These are phyloP conservation scores for Hanseniaspora lachancei DNA, from an alignment of 805 yeast genomes.

Conservation along the genomic window DNA sequence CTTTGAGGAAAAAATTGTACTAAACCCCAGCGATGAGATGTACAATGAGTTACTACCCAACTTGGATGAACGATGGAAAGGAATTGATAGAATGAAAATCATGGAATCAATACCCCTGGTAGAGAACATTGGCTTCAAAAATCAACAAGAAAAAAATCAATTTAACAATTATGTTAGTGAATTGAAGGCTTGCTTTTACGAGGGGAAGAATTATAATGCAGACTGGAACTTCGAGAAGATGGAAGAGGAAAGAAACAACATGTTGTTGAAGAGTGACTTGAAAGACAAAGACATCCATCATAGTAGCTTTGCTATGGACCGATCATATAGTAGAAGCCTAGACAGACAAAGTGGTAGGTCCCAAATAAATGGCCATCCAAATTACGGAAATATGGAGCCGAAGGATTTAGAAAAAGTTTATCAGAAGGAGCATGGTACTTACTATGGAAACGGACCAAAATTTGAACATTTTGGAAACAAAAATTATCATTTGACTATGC, in stretches of 20 bases:
- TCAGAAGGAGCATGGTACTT: background rate
- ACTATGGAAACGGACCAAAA: background rate
- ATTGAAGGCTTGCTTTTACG: slow-evolving; percentile 22
- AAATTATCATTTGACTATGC: slow-evolving; percentile 5
- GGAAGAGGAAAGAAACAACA: slow-evolving; percentile 7
- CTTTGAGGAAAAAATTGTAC: background rate
- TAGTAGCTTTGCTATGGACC: background rate
- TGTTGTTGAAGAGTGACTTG: slow-evolving; percentile 2
- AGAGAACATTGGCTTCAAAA: slow-evolving; percentile 22
- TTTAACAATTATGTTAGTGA: slow-evolving; percentile 23
- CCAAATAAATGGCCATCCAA: background rate
- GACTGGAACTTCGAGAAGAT: slow-evolving; percentile 11
- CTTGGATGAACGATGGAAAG: slow-evolving; percentile 53
- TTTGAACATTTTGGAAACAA: background rate
- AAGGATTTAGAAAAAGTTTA: slow-evolving; percentile 7
- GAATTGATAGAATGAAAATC: slow-evolving; percentile 47
- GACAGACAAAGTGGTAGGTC: background rate
- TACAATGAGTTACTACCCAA: slow-evolving; percentile 27
- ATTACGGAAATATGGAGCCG: slow-evolving; percentile 11
- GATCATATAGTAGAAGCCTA: background rate
- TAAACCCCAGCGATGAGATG: background rate
- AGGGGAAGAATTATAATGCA: slow-evolving; percentile 12
- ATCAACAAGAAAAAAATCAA: slow-evolving; percentile 22
- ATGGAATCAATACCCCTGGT: slow-evolving; percentile 31
- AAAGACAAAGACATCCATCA: background rate